Evolutionary conservation across 192 early-diverging fungal species (phyloP), one percentile per base, ranked within the genome.

Genomic region (Backusella luteola): DNA sequence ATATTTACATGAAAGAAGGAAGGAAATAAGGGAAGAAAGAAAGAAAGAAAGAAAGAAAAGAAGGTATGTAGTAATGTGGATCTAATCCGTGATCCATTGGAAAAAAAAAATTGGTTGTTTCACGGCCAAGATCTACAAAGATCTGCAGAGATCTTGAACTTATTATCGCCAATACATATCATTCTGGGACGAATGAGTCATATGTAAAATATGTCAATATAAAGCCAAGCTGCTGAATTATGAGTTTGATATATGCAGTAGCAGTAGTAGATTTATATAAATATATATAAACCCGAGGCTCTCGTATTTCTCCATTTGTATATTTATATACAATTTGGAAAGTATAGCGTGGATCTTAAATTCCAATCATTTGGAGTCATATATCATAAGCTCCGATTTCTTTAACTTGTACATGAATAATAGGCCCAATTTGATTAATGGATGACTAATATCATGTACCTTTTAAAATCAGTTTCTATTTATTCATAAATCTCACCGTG

Each of bases 321-420:
- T 11, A 34, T 68, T 68, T 68, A 36, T 36, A 35, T 19, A 36
- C 15, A 19, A 68, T n/a, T 68, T 36, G 34, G 23, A 36, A 38
- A 36, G 17, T 68, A 7, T 36, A 36, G 11, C 23, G 15, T 68
- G 32, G 32, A 35, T 35, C 17, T 67, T 26, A 34, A 34, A 67
- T 34, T 26, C 26, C 7, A 67, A 67, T 34, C 34, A 67, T 34
- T 34, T 34, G 34, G 34, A 67, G 29, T 67, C 14, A 59, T 52
- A n/a, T 52, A 17, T 23, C 21, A 26, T 39, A 39, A 39, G 53
- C 46, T 49, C 46, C 46, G 46, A 49, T 49, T 49, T 49, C 46
- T 49, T 49, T n/a, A 49, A 49, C 46, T 49, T 49, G 46, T 49
- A 23, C 67, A 68, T 68, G 67, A 68, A 12, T 35, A 67, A 34